Evolutionary conservation across 2,329 filamentous ascomycete genomes (phyloP).

Genomic region (Penicillium hesseltinei): DNA sequence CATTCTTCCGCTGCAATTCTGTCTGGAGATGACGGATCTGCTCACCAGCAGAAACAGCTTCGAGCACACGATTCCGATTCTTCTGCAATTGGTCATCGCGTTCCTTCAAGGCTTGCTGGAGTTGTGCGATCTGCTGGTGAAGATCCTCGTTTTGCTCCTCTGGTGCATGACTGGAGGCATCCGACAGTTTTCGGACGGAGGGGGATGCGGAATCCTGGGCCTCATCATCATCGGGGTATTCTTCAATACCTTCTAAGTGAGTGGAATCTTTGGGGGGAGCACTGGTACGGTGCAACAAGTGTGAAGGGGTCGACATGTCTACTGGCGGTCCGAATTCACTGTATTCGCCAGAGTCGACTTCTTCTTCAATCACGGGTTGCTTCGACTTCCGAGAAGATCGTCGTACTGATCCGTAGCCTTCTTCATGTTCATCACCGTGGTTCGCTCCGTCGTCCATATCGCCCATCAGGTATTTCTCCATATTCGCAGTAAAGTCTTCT

Average conservation of each 20-base stretch:
- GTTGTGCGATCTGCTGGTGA: slow-evolving; percentile 32
- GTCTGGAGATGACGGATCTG: slow-evolving; percentile 41
- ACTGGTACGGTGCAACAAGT: slow-evolving; percentile 35
- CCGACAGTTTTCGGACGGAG: slow-evolving; percentile 25
- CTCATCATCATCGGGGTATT: slow-evolving; percentile 30
- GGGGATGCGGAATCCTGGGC: slow-evolving; percentile 25
- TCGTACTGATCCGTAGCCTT: slow-evolving; percentile 10
- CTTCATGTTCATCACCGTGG: slow-evolving; percentile 13
- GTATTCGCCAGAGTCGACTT: slow-evolving; percentile 36
- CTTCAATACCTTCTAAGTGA: slow-evolving; percentile 39
- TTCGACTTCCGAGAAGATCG: slow-evolving; percentile 22
- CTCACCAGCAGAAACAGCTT: slow-evolving; percentile 38
- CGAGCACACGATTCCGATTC: slow-evolving; percentile 32
- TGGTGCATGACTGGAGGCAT: slow-evolving; percentile 16
- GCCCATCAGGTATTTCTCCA: slow-evolving; percentile 41
- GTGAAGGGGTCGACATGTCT: slow-evolving; percentile 46
- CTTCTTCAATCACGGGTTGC: slow-evolving; percentile 31
- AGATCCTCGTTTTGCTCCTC: slow-evolving; percentile 25
- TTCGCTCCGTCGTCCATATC: slow-evolving; percentile 22
- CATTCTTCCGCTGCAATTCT: slow-evolving; percentile 36
- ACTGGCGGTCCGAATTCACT: slow-evolving; percentile 45
- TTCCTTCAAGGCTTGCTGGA: slow-evolving; percentile 33
- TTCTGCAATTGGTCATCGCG: slow-evolving; percentile 37
- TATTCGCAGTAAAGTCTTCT: slow-evolving; percentile 44
- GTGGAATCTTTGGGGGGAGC: slow-evolving; percentile 31